Evolutionary conservation across 1,139 yeast genomes (phyloP).

Genomic region (Protomyces arabidopsidicola): DNA sequence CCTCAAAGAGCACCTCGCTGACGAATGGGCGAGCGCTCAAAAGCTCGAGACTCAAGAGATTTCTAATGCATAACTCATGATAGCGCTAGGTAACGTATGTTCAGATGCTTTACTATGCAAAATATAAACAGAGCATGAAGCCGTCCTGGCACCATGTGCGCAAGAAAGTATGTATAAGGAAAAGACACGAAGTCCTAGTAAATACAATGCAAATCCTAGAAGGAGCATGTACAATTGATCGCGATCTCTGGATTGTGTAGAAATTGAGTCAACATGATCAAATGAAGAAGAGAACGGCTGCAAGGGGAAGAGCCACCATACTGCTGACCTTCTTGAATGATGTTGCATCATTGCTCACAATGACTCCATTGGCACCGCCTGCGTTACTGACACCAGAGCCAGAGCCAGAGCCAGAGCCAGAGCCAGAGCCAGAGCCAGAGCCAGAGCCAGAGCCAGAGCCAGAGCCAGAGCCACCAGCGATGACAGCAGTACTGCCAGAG

Average conservation of each 20-base stretch:
- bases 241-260: too few relatives aligned
- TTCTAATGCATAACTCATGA: too few relatives aligned
- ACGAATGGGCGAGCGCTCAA: background rate
- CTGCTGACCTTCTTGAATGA: background rate
- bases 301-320: background rate
- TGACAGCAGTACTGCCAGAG: background rate
- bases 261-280: background rate
- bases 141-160: too few relatives aligned
- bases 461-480: background rate
- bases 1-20: background rate
- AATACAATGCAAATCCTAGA: too few relatives aligned
- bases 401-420: background rate
- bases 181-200: too few relatives aligned
- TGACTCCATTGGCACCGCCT: background rate
- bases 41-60: background rate
- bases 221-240: too few relatives aligned
- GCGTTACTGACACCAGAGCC: background rate
- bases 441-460: background rate
- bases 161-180: too few relatives aligned
- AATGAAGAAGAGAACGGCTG: background rate
- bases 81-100: background rate
- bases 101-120: background rate
- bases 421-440: background rate
- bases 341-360: background rate
- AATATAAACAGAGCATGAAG: too few relatives aligned